Evolutionary conservation across 148 eudicot genomes (phyloP), one percentile per base, ranked within the genome.

Genomic region (Dysphania ambrosioides): DNA sequence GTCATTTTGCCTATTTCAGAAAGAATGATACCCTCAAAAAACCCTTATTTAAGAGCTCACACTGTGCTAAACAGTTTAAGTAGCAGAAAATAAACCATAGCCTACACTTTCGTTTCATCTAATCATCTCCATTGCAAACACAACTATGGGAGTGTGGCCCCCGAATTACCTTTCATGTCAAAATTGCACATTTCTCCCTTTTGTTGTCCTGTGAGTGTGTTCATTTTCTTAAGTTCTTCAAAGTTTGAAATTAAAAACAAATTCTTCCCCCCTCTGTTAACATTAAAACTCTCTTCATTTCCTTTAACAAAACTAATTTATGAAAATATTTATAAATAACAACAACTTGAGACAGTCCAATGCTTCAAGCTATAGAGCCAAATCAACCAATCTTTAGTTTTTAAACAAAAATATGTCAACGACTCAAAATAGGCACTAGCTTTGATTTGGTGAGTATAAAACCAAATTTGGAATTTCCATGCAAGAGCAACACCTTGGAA

Each of bases 401-500:
- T 58, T 23, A 24, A 58, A 58, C 62, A 24, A n/a, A 24, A 58
- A 58, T 27, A 59, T 59, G 64, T 59, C 64, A 59, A 59, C 34
- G 64, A 59, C 64, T 27, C 34, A 12, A 12, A 55, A 8, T 59
- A 4, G 6, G 64, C 64, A 59, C 64, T 59, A 27, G 63, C 11
- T 15, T 61, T 61, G 6, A 16, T 12, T 13, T 61, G n/a, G n/a
- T n/a, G n/a, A n/a, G n/a, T n/a, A n/a, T n/a, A n/a, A n/a, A n/a
- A n/a, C 66, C 66, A 61, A 61, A 47, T 47, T 47, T 47, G 19
- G 19, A 16, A 47, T 61, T 61, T 61, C 66, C 32, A 61, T 61
- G 66, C 66, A 61, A 59, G 3, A 26, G 32, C 18, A 11, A 12
- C 35, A 27, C 65, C 16, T 11, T 29, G 34, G 0, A 0, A 11